Conservation (phyloP, 306 rosid genomes). For the Trichosanthes truncata region DNA sequence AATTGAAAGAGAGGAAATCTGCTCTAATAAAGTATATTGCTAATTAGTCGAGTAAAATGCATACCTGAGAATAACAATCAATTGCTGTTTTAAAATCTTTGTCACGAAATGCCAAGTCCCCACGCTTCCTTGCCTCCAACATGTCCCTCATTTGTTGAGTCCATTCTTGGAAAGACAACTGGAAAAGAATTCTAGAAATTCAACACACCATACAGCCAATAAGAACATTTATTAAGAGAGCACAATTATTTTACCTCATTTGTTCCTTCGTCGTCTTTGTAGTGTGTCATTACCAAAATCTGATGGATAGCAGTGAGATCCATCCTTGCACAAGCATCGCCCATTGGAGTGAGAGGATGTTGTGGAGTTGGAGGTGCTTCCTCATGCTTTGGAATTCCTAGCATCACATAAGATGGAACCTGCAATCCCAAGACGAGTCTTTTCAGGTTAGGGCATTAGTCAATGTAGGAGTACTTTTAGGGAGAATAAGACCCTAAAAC, state of each 20-base stretch:
- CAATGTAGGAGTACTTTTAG: not conserved
- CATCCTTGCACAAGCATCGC: constrained; percentile 65
- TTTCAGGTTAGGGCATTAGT: not conserved
- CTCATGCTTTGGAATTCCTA: constrained; percentile 65
- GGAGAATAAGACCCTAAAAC: not conserved
- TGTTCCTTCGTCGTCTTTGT: constrained; percentile 64
- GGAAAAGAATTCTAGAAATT: constrained; percentile 9
- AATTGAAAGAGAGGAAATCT: not conserved
- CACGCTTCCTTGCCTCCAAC: constrained; percentile 66
- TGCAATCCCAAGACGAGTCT: constrained; percentile 11
- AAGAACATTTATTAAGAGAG: not conserved
- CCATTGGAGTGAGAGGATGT: constrained; percentile 63
- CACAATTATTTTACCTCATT: constrained; percentile 40
- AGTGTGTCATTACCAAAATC: constrained; percentile 56
- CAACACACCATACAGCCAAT: not conserved
- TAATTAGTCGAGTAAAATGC: not conserved
- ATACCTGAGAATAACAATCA: constrained; percentile 60
- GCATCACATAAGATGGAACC: constrained; percentile 66
- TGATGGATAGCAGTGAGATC: constrained; percentile 75
- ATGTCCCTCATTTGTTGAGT: constrained; percentile 71
- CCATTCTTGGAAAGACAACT: constrained; percentile 88
- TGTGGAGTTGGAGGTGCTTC: constrained; percentile 61
- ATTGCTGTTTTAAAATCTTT: constrained; percentile 58
- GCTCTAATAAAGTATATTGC: not conserved
- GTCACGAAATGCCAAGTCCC: constrained; percentile 71